Percentiles rank a stretch among this genome's conserved stretches.
Conservation (phyloP, 306 rosid genomes). For the Lablab purpureus region DNA sequence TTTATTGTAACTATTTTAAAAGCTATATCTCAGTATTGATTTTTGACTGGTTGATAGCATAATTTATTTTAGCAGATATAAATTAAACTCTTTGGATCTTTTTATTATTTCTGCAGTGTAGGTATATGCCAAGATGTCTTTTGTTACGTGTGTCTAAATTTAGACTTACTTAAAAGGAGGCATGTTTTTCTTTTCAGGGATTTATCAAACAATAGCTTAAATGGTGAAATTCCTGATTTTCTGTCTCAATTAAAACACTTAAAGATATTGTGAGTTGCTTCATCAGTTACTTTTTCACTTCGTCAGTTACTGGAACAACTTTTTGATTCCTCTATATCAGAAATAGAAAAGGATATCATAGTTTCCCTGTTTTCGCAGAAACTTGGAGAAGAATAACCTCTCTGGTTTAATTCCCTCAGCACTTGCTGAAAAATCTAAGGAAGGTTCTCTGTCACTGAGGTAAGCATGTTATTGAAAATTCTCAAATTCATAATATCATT, state of each 20-base stretch:
- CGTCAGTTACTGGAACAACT: neutral
- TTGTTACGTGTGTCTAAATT: neutral
- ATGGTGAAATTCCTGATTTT: conserved; percentile 45
- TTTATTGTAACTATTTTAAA: neutral
- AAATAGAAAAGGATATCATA: neutral
- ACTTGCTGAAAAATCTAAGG: conserved; percentile 43
- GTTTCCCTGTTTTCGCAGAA: conserved; percentile 43
- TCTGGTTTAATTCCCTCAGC: conserved; percentile 43
- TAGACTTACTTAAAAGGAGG: neutral
- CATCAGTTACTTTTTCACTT: neutral
- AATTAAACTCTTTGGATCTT: neutral
- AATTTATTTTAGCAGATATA: neutral
- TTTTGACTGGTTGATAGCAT: neutral
- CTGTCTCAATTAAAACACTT: conserved; percentile 37
- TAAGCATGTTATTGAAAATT: conserved; percentile 21
- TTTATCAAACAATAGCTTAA: conserved; percentile 58
- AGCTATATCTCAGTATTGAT: neutral
- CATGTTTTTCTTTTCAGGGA: conserved; percentile 52
- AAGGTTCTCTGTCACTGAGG: conserved; percentile 48
- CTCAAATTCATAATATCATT: neutral
- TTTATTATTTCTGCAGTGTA: neutral
- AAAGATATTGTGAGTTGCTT: conserved; percentile 53
- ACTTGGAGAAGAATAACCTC: conserved; percentile 57
- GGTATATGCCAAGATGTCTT: neutral
- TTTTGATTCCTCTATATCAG: neutral